Percentiles rank a stretch among this genome's conserved stretches.
Conservation (phyloP, 306 rosid genomes). For the Hylodesmum podocarpum region DNA sequence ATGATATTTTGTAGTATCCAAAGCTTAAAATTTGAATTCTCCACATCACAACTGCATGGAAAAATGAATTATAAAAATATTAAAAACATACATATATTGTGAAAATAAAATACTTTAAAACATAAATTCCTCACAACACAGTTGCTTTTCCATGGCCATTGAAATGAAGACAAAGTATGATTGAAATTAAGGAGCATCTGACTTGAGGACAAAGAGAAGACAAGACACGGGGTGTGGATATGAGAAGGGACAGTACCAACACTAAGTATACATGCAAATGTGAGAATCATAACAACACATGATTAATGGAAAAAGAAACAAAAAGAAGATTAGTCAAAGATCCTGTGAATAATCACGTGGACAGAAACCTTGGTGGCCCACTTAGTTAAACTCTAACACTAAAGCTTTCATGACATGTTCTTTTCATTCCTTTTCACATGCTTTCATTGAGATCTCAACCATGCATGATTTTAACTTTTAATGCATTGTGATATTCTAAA, state of each 20-base stretch:
- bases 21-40: too few relatives aligned
- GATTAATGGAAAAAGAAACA: background rate
- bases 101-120: background rate
- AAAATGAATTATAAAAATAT: background rate
- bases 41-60: too few relatives aligned
- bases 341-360: constrained; percentile 24
- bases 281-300: background rate
- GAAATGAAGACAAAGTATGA: background rate
- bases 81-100: too few relatives aligned
- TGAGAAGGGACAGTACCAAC: background rate
- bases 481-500: background rate
- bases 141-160: background rate
- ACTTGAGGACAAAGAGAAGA: background rate
- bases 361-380: constrained; percentile 21
- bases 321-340: constrained; percentile 47
- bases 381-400: background rate
- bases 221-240: background rate
- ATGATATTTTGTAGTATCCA: too few relatives aligned
- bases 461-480: background rate
- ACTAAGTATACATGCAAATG: background rate
- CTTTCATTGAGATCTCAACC: background rate
- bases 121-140: background rate
- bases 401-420: background rate
- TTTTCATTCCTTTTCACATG: background rate
- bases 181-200: background rate